Evolutionary conservation across 352 stramenopile genomes (phyloP).

Genomic region (Phytophthora kernoviae): DNA sequence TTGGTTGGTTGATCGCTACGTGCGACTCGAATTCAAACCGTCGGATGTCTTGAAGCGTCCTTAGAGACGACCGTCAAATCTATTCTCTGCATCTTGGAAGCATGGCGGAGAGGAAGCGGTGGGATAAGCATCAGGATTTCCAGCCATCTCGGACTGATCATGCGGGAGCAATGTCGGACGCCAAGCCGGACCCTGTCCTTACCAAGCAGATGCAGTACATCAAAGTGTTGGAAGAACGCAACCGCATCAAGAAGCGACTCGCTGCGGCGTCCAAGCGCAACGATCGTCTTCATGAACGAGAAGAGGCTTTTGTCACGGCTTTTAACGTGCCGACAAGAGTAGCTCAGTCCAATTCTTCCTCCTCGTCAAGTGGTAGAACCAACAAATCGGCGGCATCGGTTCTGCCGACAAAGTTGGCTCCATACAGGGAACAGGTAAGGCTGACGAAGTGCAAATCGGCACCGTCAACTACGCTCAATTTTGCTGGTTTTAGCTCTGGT

Average conservation of each 20-base stretch:
- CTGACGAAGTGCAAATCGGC: constrained; percentile 43
- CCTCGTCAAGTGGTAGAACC: constrained; percentile 30
- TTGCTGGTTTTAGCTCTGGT: constrained; percentile 2
- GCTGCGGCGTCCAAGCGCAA: constrained; percentile 63
- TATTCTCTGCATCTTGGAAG: neutral
- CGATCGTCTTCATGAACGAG: constrained; percentile 57
- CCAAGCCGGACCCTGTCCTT: constrained; percentile 52
- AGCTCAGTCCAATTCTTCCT: constrained; percentile 7
- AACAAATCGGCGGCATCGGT: constrained; percentile 52
- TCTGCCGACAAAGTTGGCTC: constrained; percentile 36
- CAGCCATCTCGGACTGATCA: constrained; percentile 1
- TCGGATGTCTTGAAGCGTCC: constrained; percentile 1
- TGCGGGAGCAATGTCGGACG: neutral
- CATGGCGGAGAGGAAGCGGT: constrained; percentile 54
- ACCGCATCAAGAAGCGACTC: constrained; percentile 82
- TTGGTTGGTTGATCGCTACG: neutral
- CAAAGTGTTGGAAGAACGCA: constrained; percentile 84
- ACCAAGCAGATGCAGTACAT: constrained; percentile 87
- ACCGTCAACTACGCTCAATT: constrained; percentile 47
- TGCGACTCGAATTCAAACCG: constrained; percentile 5
- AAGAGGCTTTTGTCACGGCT: constrained; percentile 79
- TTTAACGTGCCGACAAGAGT: constrained; percentile 65
- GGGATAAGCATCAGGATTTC: constrained; percentile 50
- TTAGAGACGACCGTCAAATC: constrained; percentile 3
- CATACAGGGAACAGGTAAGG: constrained; percentile 22